phyloP scores from a whole-genome alignment of 2,329 filamentous ascomycete genomes.

The Fusarium nelsonii region DNA sequence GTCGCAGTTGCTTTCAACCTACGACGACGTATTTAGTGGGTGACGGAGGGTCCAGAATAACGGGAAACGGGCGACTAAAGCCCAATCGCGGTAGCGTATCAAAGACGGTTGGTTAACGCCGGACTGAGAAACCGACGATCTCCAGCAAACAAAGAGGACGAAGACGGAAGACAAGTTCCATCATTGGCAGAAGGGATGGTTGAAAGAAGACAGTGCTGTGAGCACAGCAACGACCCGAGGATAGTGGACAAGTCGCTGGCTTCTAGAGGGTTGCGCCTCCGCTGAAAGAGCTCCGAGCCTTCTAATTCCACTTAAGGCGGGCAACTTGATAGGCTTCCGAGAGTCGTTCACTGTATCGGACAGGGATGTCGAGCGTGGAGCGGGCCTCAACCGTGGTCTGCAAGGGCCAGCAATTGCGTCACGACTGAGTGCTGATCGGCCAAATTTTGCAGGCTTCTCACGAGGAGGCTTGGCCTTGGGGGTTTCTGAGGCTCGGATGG shows the following conservation, averaged over 20 bases:
- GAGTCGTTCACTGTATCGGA: neutral
- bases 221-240: constrained; percentile 12
- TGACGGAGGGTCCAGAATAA: constrained; percentile 24
- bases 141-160: constrained; percentile 4
- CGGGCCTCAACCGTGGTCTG: constrained; percentile 41
- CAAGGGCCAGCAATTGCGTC: constrained; percentile 51
- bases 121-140: constrained; percentile 24
- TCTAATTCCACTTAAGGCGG: constrained; percentile 23
- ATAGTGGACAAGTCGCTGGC: constrained; percentile 24
- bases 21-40: constrained; percentile 30
- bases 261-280: constrained; percentile 19
- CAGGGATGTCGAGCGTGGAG: constrained; percentile 22
- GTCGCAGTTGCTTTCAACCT: constrained; percentile 28
- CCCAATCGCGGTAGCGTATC: constrained; percentile 23
- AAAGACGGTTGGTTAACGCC: constrained; percentile 9
- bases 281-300: constrained; percentile 10
- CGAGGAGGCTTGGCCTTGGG: constrained; percentile 31
- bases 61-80: constrained; percentile 12
- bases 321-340: constrained; percentile 22
- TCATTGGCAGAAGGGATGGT: constrained; percentile 8
- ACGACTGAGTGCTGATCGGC: constrained; percentile 49
- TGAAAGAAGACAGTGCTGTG: constrained; percentile 11
- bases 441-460: constrained; percentile 46
- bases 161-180: constrained; percentile 7
- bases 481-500: constrained; percentile 37